phyloP scores from a whole-genome alignment of 805 yeast species.

The Nakazawaea ishiwadae region DNA sequence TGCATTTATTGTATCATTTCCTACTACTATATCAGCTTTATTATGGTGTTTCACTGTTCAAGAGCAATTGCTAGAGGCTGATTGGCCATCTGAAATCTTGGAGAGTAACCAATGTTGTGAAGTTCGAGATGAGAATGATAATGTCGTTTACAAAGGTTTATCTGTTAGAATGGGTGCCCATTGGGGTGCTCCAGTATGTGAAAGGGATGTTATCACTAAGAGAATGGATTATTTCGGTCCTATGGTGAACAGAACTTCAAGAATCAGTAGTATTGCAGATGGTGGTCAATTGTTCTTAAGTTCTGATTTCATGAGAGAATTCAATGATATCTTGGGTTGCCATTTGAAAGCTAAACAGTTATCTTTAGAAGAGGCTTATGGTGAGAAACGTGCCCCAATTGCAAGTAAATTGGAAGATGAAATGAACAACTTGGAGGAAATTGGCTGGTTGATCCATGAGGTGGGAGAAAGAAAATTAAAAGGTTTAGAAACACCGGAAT shows the following conservation, averaged over 20 bases:
- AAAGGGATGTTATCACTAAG: constrained; percentile 87
- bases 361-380: constrained; percentile 37
- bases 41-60: constrained; percentile 96
- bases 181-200: constrained; percentile 98
- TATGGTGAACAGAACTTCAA: constrained; percentile 91
- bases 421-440: constrained; percentile 54
- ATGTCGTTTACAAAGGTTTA: constrained; percentile 74
- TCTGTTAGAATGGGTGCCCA: constrained; percentile 98
- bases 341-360: constrained; percentile 34
- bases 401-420: constrained; percentile 65
- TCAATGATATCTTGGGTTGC: constrained; percentile 49
- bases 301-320: constrained; percentile 73
- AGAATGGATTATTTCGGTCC: constrained; percentile 99
- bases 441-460: constrained; percentile 63
- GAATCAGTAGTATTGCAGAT: constrained; percentile 92
- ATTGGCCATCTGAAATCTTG: constrained; percentile 94
- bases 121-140: constrained; percentile 56
- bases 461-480: constrained; percentile 87
- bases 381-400: constrained; percentile 30
- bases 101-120: constrained; percentile 82
- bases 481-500: constrained; percentile 92
- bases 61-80: constrained; percentile 70
- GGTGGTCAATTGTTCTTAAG: constrained; percentile 97
- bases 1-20: constrained; percentile 96
- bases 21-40: constrained; percentile 84